Percentiles rank a stretch among this genome's conserved stretches.
phyloP scores from a whole-genome alignment of 179 eudicot genomes.

The Amaranthus tricolor region DNA sequence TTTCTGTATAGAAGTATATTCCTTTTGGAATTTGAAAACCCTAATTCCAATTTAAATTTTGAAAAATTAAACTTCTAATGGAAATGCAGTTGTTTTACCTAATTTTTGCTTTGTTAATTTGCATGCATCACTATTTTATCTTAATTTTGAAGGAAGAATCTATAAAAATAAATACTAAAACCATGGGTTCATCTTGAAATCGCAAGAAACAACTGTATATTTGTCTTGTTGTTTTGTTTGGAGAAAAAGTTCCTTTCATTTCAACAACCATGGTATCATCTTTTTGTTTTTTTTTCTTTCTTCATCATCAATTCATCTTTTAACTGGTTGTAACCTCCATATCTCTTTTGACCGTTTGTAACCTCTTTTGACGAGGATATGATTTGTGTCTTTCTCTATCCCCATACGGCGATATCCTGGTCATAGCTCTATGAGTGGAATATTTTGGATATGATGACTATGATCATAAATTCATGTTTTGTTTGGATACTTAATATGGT shows the following conservation, averaged over 20 bases:
- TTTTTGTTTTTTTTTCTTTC: not conserved
- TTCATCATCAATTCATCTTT: no score
- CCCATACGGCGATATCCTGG: no score
- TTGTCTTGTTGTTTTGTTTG: not conserved
- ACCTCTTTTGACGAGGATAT: no score
- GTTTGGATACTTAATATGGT: not conserved
- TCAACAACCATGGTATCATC: no score
- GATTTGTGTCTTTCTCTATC: no score
- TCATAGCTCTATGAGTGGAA: no score
- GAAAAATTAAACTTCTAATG: not conserved
- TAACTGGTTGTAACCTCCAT: no score
- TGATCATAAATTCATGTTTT: not conserved
- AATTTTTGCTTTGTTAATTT: not conserved
- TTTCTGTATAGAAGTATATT: not conserved
- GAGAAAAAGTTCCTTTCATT: not conserved
- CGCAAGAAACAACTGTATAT: not conserved
- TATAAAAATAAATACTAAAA: not conserved
- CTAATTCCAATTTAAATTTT: conserved; percentile 2
- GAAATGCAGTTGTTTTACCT: not conserved
- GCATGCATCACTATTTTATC: conserved; percentile 4
- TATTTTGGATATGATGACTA: no score
- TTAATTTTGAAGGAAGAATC: no score
- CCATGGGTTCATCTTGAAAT: no score
- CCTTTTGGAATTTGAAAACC: conserved; percentile 8
- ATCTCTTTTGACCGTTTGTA: no score